phyloP scores from a whole-genome alignment of 1,139 yeast genomes.

The Yamadazyma jaroonii region DNA sequence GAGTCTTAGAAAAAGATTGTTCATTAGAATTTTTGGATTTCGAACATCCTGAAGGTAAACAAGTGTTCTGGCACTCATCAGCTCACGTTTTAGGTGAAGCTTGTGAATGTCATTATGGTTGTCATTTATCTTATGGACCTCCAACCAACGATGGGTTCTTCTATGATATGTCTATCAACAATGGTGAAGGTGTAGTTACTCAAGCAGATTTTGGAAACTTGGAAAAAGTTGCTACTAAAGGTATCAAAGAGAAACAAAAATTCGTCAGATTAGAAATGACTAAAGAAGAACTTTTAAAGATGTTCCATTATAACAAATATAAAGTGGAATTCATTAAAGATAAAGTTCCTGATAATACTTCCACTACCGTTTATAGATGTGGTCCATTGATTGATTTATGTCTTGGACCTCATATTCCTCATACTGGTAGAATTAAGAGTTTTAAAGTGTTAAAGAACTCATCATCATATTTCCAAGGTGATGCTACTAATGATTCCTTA shows the following conservation, averaged over 20 bases:
- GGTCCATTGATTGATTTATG: slow-evolving; percentile 97
- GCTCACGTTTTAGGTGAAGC: slow-evolving; percentile 99
- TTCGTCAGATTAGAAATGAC: slow-evolving; percentile 92
- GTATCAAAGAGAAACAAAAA: slow-evolving; percentile 93
- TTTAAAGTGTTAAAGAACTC: slow-evolving; percentile 94
- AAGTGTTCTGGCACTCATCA: slow-evolving; percentile 98
- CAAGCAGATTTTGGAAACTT: slow-evolving; percentile 81
- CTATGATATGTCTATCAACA: slow-evolving; percentile 90
- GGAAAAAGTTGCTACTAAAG: slow-evolving; percentile 86
- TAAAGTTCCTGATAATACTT: slow-evolving; percentile 94
- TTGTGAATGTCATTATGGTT: slow-evolving; percentile 93
- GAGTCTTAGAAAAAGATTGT: slow-evolving; percentile 82
- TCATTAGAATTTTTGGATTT: slow-evolving; percentile 71
- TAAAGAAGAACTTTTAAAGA: slow-evolving; percentile 84
- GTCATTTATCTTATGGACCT: slow-evolving; percentile 86
- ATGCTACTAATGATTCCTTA: slow-evolving; percentile 85
- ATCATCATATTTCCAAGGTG: slow-evolving; percentile 95
- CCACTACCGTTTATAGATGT: slow-evolving; percentile 96
- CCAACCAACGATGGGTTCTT: slow-evolving; percentile 98
- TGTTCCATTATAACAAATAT: slow-evolving; percentile 96
- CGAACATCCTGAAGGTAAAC: slow-evolving; percentile 79
- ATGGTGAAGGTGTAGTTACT: slow-evolving; percentile 71
- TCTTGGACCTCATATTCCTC: slow-evolving; percentile 97
- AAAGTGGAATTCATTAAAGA: slow-evolving; percentile 84
- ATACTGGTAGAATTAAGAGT: slow-evolving; percentile 95